Evolutionary conservation across 75 land plant species (phyloP).

Genomic region (Pseudotsuga menziesii): DNA sequence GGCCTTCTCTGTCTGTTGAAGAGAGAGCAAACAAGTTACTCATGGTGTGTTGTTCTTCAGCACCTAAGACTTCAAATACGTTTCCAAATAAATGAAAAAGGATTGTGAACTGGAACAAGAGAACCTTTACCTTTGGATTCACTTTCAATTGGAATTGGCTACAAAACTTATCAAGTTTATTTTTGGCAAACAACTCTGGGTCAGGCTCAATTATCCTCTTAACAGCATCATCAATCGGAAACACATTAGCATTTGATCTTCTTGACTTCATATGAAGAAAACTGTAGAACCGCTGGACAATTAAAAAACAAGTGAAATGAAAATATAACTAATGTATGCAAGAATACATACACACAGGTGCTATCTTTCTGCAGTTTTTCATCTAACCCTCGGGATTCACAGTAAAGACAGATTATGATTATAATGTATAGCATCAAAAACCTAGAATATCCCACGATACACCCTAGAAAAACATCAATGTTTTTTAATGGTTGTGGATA

Average conservation of each 20-base stretch:
- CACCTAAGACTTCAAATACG: neutral
- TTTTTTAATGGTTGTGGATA: no score
- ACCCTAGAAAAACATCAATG: no score
- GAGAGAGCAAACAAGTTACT: neutral
- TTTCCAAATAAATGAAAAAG: neutral
- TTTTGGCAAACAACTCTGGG: constrained; percentile 48
- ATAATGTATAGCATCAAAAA: no score
- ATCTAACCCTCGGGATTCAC: no score
- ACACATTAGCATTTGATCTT: constrained; percentile 72
- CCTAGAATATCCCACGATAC: no score
- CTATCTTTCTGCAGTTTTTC: no score
- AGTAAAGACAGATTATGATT: no score
- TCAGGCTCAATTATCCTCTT: constrained; percentile 68
- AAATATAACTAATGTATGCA: neutral
- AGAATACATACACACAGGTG: no score
- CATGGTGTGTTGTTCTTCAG: neutral
- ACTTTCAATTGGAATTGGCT: constrained; percentile 56
- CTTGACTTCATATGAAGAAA: constrained; percentile 64
- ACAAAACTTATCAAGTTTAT: constrained; percentile 33
- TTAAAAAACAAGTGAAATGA: neutral
- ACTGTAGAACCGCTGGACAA: constrained; percentile 69
- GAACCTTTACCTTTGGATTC: constrained; percentile 63
- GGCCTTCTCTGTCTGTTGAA: constrained; percentile 60
- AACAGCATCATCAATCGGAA: constrained; percentile 66
- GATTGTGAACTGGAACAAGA: neutral